These are phyloP conservation scores for Iris macrosiphon DNA, from an alignment of 106 monocot genomes.

Conservation along the genomic window DNA sequence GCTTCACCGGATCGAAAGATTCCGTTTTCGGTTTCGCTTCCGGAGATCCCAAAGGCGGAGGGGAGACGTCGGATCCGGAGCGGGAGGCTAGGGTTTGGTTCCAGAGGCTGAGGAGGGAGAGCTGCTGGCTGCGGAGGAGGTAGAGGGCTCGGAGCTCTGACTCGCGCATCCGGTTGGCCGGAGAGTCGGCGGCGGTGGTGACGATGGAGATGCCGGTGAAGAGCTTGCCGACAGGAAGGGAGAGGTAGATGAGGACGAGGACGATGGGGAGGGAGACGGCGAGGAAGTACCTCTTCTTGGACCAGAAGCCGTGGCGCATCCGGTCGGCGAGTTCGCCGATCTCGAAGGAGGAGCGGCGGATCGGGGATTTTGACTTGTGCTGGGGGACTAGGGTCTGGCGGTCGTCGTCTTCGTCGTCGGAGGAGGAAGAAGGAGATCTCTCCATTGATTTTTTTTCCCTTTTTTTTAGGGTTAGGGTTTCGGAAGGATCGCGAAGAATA, in stretches of 20 bases:
- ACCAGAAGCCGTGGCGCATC: constrained; percentile 11
- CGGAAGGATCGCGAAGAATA: no score
- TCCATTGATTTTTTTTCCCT: no score
- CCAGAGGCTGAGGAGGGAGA: constrained; percentile 42
- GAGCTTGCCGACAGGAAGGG: constrained; percentile 30
- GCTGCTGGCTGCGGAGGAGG: constrained; percentile 64
- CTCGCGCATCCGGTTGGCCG: constrained; percentile 51
- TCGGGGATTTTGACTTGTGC: constrained; percentile 19
- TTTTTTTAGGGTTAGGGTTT: no score
- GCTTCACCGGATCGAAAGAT: no score
- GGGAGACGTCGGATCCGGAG: no score
- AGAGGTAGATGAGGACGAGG: constrained; percentile 48
- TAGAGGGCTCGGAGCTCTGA: constrained; percentile 63
- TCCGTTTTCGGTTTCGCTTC: neutral
- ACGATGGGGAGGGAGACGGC: constrained; percentile 44
- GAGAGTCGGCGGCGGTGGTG: neutral
- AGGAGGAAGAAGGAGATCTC: no score
- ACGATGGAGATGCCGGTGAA: constrained; percentile 10
- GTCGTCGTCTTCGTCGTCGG: constrained; percentile 55
- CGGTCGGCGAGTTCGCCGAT: constrained; percentile 14
- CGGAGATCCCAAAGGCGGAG: no score
- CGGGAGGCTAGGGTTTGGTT: constrained; percentile 37
- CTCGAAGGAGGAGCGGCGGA: constrained; percentile 24
- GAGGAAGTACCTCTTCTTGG: constrained; percentile 25
- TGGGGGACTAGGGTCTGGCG: constrained; percentile 37